Percentiles rank a stretch among this genome's conserved stretches.
Conservation (phyloP, 192 early-diverging fungal species). For the Coemansia sp. region DNA sequence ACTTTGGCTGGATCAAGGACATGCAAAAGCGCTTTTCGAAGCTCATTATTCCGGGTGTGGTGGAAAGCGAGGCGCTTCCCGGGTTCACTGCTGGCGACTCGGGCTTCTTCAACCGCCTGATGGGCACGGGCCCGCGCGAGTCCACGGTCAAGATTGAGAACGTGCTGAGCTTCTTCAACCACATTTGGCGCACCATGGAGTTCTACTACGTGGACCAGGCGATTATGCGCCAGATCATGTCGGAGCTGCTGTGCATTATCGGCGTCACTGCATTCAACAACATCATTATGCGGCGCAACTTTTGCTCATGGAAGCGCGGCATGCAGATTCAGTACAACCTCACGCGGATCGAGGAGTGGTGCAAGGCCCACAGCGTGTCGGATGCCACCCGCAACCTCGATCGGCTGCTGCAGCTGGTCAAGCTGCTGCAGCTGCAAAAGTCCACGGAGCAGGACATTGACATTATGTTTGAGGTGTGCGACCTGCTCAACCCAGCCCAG, state of each 20-base stretch:
- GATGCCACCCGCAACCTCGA: slow-evolving; percentile 90
- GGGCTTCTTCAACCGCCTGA: slow-evolving; percentile 87
- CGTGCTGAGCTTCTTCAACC: slow-evolving; percentile 88
- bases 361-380: slow-evolving; percentile 88
- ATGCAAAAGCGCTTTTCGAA: slow-evolving; percentile 91
- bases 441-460: slow-evolving; percentile 81
- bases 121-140: slow-evolving; percentile 71
- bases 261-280: slow-evolving; percentile 97
- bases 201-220: slow-evolving; percentile 95
- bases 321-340: slow-evolving; percentile 99
- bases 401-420: slow-evolving; percentile 93
- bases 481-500: slow-evolving; percentile 92
- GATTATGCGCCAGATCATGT: slow-evolving; percentile 90
- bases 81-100: slow-evolving; percentile 92
- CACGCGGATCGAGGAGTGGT: slow-evolving; percentile 97
- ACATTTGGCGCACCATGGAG: slow-evolving; percentile 92
- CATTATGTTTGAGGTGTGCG: slow-evolving; percentile 98
- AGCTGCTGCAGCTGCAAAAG: slow-evolving; percentile 84
- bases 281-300: slow-evolving; percentile 96
- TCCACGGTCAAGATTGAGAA: slow-evolving; percentile 90
- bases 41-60: slow-evolving; percentile 94
- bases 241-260: slow-evolving; percentile 92
- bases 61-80: slow-evolving; percentile 92
- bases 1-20: slow-evolving; percentile 98
- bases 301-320: slow-evolving; percentile 98